Evolutionary conservation across 2,329 filamentous ascomycete species (phyloP), one percentile per base, ranked within the genome.

Genomic region (Penicillium sp.): DNA sequence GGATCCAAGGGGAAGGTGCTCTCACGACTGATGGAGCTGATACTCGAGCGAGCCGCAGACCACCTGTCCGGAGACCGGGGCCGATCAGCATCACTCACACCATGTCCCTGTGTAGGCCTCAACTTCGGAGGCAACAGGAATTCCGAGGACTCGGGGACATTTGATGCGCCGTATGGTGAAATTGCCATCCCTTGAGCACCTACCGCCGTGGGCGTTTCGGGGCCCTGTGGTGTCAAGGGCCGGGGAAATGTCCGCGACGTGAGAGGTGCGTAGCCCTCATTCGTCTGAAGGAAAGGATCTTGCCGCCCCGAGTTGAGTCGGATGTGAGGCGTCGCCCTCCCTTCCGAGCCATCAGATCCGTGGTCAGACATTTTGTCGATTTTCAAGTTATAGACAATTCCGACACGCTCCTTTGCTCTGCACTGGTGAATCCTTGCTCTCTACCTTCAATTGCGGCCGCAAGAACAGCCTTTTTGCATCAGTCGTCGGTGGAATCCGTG

Each of bases 31-130:
- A 64, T 52, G 19, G 86, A 87, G 64, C 83, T 85, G 82, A 85
- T 88, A 72, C 86, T 89, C 33, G 86, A 86, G 58, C 86, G 77
- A 62, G 85, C 78, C 45, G 85, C 88, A 13, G 83, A 86, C 68
- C 81, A 82, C 4, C 74, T 73, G 31, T 78, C 77, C 1, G 81
- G 80, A 31, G 82, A 82, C n/a, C 76, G 72, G 33, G 69, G 67
- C 3, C 73, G 69, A 9, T 78, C 79, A 36, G 81, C 78, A 36
- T 83, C 77, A 65, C 49, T 85, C 83, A 59, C 81, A 75, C 53
- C 39, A 1, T 60, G 81, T 21, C 55, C 49, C 23, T 53, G 82
- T 15, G 64, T 60, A 33, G 80, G 76, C 44, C 78, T 75, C 55
- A 79, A 75, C 45, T 76, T 77, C 42, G 81, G 79, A 52, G 73